Conservation (phyloP, 2,329 filamentous ascomycete genomes). For the Curvularia lunata region DNA sequence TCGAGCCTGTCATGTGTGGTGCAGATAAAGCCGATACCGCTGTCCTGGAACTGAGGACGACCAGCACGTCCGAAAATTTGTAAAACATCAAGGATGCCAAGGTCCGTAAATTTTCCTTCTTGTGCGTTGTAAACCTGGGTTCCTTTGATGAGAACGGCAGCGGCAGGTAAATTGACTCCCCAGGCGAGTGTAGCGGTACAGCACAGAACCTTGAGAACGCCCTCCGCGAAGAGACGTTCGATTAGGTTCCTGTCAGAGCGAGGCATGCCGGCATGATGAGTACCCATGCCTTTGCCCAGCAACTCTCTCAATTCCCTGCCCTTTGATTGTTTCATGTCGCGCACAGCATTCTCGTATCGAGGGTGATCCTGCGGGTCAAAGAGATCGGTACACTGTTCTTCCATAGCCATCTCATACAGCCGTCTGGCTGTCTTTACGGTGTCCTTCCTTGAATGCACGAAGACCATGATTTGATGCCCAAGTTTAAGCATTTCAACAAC, state of each 20-base stretch:
- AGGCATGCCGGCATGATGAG: slow-evolving; percentile 97
- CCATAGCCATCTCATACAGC: slow-evolving; percentile 83
- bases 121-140: slow-evolving; percentile 97
- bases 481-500: slow-evolving; percentile 88
- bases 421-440: slow-evolving; percentile 87
- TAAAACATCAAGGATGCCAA: slow-evolving; percentile 94
- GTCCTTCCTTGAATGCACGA: slow-evolving; percentile 95
- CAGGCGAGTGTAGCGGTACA: slow-evolving; percentile 97
- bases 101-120: slow-evolving; percentile 93
- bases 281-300: slow-evolving; percentile 86
- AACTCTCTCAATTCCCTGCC: slow-evolving; percentile 88
- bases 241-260: slow-evolving; percentile 94
- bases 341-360: slow-evolving; percentile 77
- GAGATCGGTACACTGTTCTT: slow-evolving; percentile 78
- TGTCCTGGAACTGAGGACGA: slow-evolving; percentile 96
- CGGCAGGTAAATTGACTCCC: slow-evolving; percentile 98
- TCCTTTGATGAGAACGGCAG: slow-evolving; percentile 96
- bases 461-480: slow-evolving; percentile 99
- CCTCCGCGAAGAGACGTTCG: slow-evolving; percentile 87
- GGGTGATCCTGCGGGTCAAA: slow-evolving; percentile 83
- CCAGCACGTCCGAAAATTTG: slow-evolving; percentile 99
- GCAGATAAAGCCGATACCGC: slow-evolving; percentile 96
- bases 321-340: slow-evolving; percentile 84
- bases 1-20: slow-evolving; percentile 92
- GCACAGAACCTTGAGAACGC: slow-evolving; percentile 94